A percentile compares a stretch with the other conserved stretches of the same genome.
Evolutionary conservation across 1,284 basidiomycete genomes (phyloP).

Genomic region (Boletus albobrunnescens): DNA sequence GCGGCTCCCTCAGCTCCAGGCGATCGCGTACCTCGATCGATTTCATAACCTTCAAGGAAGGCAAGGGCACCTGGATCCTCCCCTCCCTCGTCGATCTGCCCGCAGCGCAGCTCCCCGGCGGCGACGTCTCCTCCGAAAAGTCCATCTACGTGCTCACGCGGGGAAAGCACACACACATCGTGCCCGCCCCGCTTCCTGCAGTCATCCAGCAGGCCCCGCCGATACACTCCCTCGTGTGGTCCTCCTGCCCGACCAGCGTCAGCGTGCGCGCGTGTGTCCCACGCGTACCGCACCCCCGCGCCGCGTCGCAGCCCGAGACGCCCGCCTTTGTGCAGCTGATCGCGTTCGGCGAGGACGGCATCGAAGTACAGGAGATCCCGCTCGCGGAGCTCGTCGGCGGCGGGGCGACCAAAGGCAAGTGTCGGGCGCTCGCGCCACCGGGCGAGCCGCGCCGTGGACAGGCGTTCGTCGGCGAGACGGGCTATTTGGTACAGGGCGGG

Average conservation of each 20-base stretch:
- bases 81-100: constrained; percentile 53
- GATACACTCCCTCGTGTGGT: constrained; percentile 56
- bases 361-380: constrained; percentile 66
- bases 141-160: constrained; percentile 63
- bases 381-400: constrained; percentile 31
- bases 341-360: constrained; percentile 60
- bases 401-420: constrained; percentile 26
- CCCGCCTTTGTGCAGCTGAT: constrained; percentile 60
- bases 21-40: constrained; percentile 56
- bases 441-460: constrained; percentile 48
- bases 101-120: constrained; percentile 17
- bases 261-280: constrained; percentile 47
- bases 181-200: constrained; percentile 63
- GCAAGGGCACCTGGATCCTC: constrained; percentile 52
- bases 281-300: background rate
- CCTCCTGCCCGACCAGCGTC: constrained; percentile 52
- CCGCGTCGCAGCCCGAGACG: background rate
- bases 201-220: constrained; percentile 46
- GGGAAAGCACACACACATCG: constrained; percentile 63
- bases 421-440: background rate
- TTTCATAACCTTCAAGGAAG: constrained; percentile 40
- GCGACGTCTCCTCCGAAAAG: constrained; percentile 25
- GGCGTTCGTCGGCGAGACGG: constrained; percentile 60
- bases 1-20: constrained; percentile 25
- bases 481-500: constrained; percentile 61